phyloP scores from a whole-genome alignment of 78 protist species.

The Anaeramoeba ignava region DNA sequence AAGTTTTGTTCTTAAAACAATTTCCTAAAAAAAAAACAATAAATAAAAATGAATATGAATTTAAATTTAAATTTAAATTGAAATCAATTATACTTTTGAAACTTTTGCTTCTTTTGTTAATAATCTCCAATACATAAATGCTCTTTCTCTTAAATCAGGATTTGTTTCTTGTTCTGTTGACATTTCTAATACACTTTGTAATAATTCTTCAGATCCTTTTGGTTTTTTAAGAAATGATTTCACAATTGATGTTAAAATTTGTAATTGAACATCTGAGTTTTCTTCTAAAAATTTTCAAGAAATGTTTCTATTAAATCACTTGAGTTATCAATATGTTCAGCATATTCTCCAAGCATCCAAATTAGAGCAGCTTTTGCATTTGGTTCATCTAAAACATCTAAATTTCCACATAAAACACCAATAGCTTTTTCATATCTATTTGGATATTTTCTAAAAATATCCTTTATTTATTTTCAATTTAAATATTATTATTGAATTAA shows the following conservation, averaged over 20 bases:
- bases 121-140: constrained; percentile 18
- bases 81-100: too few species aligned
- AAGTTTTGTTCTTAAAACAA: neutral
- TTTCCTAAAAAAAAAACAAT: too few species aligned
- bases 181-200: neutral
- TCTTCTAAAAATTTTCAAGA: constrained; percentile 4
- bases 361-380: constrained; percentile 20
- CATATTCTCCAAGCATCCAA: constrained; percentile 37
- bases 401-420: neutral
- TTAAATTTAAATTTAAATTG: too few species aligned
- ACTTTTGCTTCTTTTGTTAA: neutral
- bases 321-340: constrained; percentile 8
- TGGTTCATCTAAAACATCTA: constrained; percentile 3
- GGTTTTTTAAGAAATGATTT: neutral
- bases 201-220: neutral
- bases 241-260: constrained; percentile 11
- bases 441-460: constrained; percentile 10
- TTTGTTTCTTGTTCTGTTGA: constrained; percentile 7
- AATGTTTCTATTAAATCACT: constrained; percentile 5
- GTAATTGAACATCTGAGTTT: neutral
- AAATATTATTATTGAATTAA: too few species aligned
- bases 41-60: too few species aligned
- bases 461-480: too few species aligned
- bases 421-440: constrained; percentile 1
- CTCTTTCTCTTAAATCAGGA: constrained; percentile 18